Evolutionary conservation across 495 filamentous ascomycete genomes (phyloP).

Genomic region (Eremomyces bilateralis): DNA sequence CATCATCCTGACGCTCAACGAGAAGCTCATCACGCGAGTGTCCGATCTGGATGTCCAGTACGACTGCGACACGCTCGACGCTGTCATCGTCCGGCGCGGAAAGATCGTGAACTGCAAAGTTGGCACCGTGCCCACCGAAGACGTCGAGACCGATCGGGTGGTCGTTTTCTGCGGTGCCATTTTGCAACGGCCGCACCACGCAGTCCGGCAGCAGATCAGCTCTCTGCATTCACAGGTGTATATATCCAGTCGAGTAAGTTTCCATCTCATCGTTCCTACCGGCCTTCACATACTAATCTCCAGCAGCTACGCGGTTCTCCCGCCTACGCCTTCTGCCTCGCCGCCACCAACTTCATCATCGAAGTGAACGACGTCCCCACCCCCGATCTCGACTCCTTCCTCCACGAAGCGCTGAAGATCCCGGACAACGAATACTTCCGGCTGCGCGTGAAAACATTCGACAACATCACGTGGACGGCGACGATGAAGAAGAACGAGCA

Average conservation of each 20-base stretch:
- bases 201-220: slow-evolving; percentile 88
- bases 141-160: slow-evolving; percentile 77
- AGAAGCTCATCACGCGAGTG: slow-evolving; percentile 76
- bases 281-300: slow-evolving; percentile 7
- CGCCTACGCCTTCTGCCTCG: slow-evolving; percentile 67
- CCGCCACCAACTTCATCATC: slow-evolving; percentile 92
- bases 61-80: slow-evolving; percentile 60
- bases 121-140: slow-evolving; percentile 69
- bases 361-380: slow-evolving; percentile 80
- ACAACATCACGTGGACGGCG: slow-evolving; percentile 91
- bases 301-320: slow-evolving; percentile 16
- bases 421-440: slow-evolving; percentile 96
- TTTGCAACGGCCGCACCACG: slow-evolving; percentile 82
- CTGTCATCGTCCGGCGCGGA: slow-evolving; percentile 68
- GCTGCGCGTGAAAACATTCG: slow-evolving; percentile 81
- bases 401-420: slow-evolving; percentile 61
- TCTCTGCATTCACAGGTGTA: slow-evolving; percentile 97
- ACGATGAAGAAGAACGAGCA: slow-evolving; percentile 99
- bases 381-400: slow-evolving; percentile 55
- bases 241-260: slow-evolving; percentile 54
- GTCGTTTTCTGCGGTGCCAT: slow-evolving; percentile 92
- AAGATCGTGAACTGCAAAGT: slow-evolving; percentile 58
- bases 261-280: not conserved
- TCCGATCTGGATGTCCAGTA: slow-evolving; percentile 95
- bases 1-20: slow-evolving; percentile 78